A percentile compares a stretch with the other conserved stretches of the same genome.
These are phyloP conservation scores for Fusarium sp. DNA, from an alignment of 2,329 filamentous ascomycete genomes.

Conservation along the genomic window DNA sequence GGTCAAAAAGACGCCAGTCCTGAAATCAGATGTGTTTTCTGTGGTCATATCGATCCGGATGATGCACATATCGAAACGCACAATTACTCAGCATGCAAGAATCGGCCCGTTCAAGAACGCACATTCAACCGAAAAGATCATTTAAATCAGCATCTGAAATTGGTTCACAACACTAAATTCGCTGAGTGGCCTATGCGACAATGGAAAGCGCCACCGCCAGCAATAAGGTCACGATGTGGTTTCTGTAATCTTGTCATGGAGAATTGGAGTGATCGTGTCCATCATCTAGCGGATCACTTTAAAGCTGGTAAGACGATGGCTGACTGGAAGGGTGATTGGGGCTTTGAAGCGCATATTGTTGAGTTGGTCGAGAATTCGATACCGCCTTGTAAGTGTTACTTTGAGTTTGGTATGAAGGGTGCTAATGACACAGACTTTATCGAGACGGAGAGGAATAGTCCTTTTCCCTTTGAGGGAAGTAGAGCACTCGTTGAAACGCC, in stretches of 20 bases:
- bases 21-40: constrained; percentile 53
- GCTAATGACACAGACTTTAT: constrained; percentile 36
- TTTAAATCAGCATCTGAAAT: constrained; percentile 55
- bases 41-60: constrained; percentile 50
- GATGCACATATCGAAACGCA: constrained; percentile 52
- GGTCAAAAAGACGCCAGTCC: constrained; percentile 53
- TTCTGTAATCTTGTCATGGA: constrained; percentile 54
- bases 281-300: constrained; percentile 58
- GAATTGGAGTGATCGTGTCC: constrained; percentile 51
- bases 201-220: constrained; percentile 54
- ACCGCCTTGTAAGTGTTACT: constrained; percentile 50
- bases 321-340: constrained; percentile 59
- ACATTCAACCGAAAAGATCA: constrained; percentile 60
- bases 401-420: fast-evolving
- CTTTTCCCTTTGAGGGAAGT: constrained; percentile 37
- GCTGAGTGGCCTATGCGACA: constrained; percentile 42
- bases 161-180: constrained; percentile 57
- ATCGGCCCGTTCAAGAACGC: constrained; percentile 59
- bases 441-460: constrained; percentile 39
- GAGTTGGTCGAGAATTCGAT: constrained; percentile 57
- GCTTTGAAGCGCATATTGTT: constrained; percentile 54
- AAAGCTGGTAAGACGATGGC: constrained; percentile 56
- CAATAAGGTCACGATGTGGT: constrained; percentile 55
- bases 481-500: constrained; percentile 37
- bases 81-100: constrained; percentile 60